These are phyloP conservation scores for Camellia lanceoleosa DNA, from an alignment of 148 eudicot species.

Conservation along the genomic window DNA sequence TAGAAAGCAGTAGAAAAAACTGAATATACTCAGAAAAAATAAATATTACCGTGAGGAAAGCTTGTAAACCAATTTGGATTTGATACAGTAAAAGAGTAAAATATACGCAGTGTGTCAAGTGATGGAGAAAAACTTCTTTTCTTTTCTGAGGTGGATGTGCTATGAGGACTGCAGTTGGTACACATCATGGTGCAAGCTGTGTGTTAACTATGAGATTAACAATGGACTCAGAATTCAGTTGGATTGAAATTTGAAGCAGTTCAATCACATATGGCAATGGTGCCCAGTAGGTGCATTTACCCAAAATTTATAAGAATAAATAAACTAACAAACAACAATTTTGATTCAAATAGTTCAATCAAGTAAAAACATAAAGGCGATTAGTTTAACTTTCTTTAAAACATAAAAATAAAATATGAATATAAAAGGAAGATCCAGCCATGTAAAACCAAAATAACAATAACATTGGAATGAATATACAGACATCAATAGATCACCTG, in stretches of 20 bases:
- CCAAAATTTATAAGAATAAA: neutral
- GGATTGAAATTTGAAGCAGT: constrained; percentile 3
- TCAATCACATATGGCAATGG: neutral
- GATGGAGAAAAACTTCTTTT: neutral
- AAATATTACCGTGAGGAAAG: neutral
- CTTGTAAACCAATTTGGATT: neutral
- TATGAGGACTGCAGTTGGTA: neutral
- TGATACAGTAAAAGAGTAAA: neutral
- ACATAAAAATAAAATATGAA: neutral
- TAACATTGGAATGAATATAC: neutral
- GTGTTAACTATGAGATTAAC: neutral
- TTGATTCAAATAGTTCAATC: neutral
- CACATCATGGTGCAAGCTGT: neutral
- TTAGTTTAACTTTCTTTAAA: neutral
- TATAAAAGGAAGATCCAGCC: neutral
- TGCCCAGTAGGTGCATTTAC: neutral
- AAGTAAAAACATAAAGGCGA: too few species aligned
- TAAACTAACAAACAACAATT: neutral
- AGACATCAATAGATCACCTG: neutral
- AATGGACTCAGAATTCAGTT: constrained; percentile 1
- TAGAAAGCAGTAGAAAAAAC: neutral
- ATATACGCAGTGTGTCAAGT: neutral
- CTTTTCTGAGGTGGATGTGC: neutral
- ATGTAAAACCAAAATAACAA: neutral
- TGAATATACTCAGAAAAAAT: too few species aligned